phyloP scores from a whole-genome alignment of 2,329 filamentous ascomycete species.

The Alternaria arborescens region DNA sequence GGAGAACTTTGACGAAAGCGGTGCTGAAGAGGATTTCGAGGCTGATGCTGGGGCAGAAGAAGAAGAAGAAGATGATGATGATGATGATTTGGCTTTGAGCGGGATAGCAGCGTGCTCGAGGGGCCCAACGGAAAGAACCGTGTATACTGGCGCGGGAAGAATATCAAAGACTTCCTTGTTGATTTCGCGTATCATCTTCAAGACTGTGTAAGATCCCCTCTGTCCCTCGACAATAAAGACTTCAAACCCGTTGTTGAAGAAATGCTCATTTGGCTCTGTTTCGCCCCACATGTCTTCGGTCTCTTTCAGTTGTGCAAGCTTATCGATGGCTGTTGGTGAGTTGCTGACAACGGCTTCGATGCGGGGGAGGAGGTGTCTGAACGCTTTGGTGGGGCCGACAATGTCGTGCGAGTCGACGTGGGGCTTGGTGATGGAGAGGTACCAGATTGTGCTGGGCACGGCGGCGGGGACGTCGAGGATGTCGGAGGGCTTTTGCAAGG shows the following conservation, averaged over 20 bases:
- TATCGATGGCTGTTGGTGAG: slow-evolving; percentile 34
- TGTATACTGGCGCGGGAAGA: slow-evolving; percentile 30
- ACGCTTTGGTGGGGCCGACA: slow-evolving; percentile 27
- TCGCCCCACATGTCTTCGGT: slow-evolving; percentile 19
- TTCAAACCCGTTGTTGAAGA: slow-evolving; percentile 19
- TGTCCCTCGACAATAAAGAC: slow-evolving; percentile 28
- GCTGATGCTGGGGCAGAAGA: not conserved
- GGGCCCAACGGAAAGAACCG: slow-evolving; percentile 25
- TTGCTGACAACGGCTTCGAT: slow-evolving; percentile 23
- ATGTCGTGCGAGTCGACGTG: slow-evolving; percentile 32
- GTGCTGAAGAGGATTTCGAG: not conserved
- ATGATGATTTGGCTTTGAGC: not conserved
- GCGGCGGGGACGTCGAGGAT: slow-evolving; percentile 17
- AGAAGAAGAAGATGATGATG: not conserved
- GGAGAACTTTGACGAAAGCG: not conserved
- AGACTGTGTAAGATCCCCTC: slow-evolving; percentile 21
- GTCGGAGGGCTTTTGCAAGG: slow-evolving; percentile 21
- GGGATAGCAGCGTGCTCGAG: slow-evolving; percentile 7
- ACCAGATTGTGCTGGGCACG: slow-evolving; percentile 27
- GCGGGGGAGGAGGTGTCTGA: slow-evolving; percentile 26
- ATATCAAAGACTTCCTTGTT: slow-evolving; percentile 16
- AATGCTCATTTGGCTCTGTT: not conserved
- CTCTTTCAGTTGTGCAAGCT: slow-evolving; percentile 17
- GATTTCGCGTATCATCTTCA: slow-evolving; percentile 21
- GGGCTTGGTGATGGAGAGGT: slow-evolving; percentile 33